Evolutionary conservation across 148 eudicot genomes (phyloP), one percentile per base, ranked within the genome.

Genomic region (Rhododendron ovatum): DNA sequence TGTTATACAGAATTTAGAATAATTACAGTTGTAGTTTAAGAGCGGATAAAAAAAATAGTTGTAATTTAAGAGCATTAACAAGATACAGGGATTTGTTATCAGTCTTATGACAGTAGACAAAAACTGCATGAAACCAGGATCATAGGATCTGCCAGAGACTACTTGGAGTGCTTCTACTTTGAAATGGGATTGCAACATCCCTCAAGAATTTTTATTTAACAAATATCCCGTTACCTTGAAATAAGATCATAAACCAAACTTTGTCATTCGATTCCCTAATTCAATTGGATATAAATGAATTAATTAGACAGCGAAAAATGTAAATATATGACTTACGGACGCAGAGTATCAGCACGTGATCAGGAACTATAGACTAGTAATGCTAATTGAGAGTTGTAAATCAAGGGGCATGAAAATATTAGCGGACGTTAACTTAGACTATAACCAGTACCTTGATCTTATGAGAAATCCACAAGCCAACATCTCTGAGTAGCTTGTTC

Each of bases 381-480:
- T 3, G 47, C 35, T 35, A 11, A 45, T 17, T 47, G 48, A 39
- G 22, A 37, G 85, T 9, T 78, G n/a, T 18, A 28, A 80, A 55
- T 74, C 50, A 51, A 55, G 74, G 24, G 8, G 1, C 20, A 26
- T 45, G 39, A 51, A n/a, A 43, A 28, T 37, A 61, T 37, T 61
- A 17, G 11, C 17, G 39, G 30, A 43, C 41, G 28, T 4, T 59
- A 55, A 77, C 51, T 59, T 12, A 12, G 78, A 76, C 28, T 43
- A 87, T 82, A 13, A 79, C 26, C 22, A 18, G 22, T 89, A 95
- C 99, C 99, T 93, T 96, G 80, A 96, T 92, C 78, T 83, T 90
- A 14, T 95, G 94, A 82, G 96, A 96, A 81, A 96, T 92, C 98
- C 98, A 96, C 86, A 96, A 82, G 18, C 99, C 99, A 88, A 95